A percentile compares a stretch with the other conserved stretches of the same genome.
These are phyloP conservation scores for Alternaria brassicae DNA, from an alignment of 2,329 filamentous ascomycete species.

Conservation along the genomic window DNA sequence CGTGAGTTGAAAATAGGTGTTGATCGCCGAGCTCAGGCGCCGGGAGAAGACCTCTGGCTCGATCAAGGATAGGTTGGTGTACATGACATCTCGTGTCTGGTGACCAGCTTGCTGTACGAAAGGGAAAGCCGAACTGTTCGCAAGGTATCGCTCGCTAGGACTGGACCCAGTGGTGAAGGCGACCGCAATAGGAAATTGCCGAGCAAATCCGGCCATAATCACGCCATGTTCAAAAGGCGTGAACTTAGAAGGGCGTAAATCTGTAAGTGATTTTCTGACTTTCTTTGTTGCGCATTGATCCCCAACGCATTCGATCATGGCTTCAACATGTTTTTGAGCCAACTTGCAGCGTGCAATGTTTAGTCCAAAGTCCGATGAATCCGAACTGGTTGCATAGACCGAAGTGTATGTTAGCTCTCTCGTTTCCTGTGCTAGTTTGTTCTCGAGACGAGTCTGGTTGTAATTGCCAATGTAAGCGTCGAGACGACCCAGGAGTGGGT, in stretches of 20 bases:
- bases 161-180: slow-evolving; percentile 20
- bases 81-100: neutral
- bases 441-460: slow-evolving; percentile 16
- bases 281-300: slow-evolving; percentile 19
- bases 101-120: slow-evolving; percentile 22
- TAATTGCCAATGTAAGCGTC: slow-evolving; percentile 30
- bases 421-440: neutral
- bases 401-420: slow-evolving; percentile 25
- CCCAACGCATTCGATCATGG: slow-evolving; percentile 22
- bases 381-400: slow-evolving; percentile 5
- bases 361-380: slow-evolving; percentile 7
- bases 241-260: slow-evolving; percentile 16
- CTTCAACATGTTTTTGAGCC: slow-evolving; percentile 33
- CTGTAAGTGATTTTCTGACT: slow-evolving; percentile 27
- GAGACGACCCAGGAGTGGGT: slow-evolving; percentile 18
- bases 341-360: slow-evolving; percentile 33
- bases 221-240: slow-evolving; percentile 30
- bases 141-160: slow-evolving; percentile 33
- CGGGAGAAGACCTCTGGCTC: slow-evolving; percentile 25
- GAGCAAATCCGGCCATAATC: slow-evolving; percentile 10
- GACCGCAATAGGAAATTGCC: slow-evolving; percentile 26
- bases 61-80: slow-evolving; percentile 23
- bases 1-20: slow-evolving; percentile 45
- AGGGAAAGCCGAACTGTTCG: slow-evolving; percentile 29
- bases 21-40: slow-evolving; percentile 33